Base-by-base conservation (phyloP, 305 asterid species). In the Fraxinus velutina region DNA sequence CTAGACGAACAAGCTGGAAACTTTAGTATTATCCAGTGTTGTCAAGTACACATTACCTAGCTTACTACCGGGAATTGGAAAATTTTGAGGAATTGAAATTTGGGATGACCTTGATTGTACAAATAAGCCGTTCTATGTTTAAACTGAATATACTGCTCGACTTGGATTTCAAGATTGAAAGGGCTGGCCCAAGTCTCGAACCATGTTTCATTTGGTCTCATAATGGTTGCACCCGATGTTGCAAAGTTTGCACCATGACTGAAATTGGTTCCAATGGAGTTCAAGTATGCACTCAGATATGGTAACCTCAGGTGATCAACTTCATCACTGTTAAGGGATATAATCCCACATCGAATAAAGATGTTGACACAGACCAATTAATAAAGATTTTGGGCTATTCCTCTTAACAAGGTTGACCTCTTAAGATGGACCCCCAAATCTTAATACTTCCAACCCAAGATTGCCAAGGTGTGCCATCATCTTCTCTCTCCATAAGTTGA, bases 201-300 rank as follows among this genome's bases (percentile, higher is more conserved):
- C 93, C 93, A 90, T 5, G 95, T 84, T 55, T 84, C 89, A 0
- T 85, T 79, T 4, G 86, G 90, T 24, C 91, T 86, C 72, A 78
- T 60, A 39, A 93, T 78, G 68, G 97, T 92, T 22, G 97, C 90
- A 36, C 98, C 98, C 6, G 94, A 96, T 0, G 96, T 92, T 13
- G 98, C 98, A 79, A 90, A 89, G 76, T 90, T 87, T 24, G 92
- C 92, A 2, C 92, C 92, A 5, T 85, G 91, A 37, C 60, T 78
- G 79, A 78, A 94, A 29, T 78, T 86, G 60, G 92, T 81, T 77
- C 92, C 95, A 21, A 94, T 29, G 17, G 97, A 84, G 86, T 93
- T 96, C 89, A 92, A 81, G 81, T 92, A 92, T 1, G 98, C 83
- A 77, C 93, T 90, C 88, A 91, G 66, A 79, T 80, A 85, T 0